Base-by-base conservation (phyloP, 2,329 filamentous ascomycete species). In the Setomelanomma holmii region DNA sequence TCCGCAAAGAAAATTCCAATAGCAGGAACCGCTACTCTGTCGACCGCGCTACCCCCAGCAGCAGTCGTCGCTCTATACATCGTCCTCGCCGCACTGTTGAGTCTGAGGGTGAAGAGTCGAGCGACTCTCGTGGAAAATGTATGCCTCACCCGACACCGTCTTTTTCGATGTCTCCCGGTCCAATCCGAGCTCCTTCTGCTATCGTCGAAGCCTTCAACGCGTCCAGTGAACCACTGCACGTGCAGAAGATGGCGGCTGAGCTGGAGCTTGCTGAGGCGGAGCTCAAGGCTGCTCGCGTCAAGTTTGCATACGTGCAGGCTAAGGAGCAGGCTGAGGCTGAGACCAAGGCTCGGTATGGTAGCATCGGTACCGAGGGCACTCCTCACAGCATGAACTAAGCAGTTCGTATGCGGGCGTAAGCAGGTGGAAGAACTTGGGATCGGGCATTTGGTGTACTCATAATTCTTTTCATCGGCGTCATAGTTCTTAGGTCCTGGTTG, bases 191-290 rank as follows among this genome's bases (percentile, higher is more conserved):
- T 17, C 44, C 40, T 23, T 36, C 53, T 11, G 51, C 39, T 17
- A 45, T 51, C 4, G 23, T 38, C 12, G 44, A 57, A 17, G 30
- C 46, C 4, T 45, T 56, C 12, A 42, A 54, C 6, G 40, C 48
- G 3, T 61, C 60, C 16, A 53, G 50, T 8, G 55, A 66, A 45
- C 55, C 64, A 14, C 49, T 69, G 14, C 60, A 58, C 5, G 62
- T 66, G 1, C 62, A 66, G 51, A 60, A 61, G 42, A 49, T 73
- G 1, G 58, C 69, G 45, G 64, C 64, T 7, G 63, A 73, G 42
- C 36, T 73, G 7, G 66, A 71, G 24, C 50, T 67, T n/a, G 69
- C 68, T 1, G 68, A 74, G 44, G 69, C 69, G 6, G 69, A 73
- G 50, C 60, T 73, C 16, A 62, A 58, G 38, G 53, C 66, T 40